Evolutionary conservation across 1,139 yeast genomes (phyloP), one percentile per base, ranked within the genome.

Genomic region (Candida smagusa): DNA sequence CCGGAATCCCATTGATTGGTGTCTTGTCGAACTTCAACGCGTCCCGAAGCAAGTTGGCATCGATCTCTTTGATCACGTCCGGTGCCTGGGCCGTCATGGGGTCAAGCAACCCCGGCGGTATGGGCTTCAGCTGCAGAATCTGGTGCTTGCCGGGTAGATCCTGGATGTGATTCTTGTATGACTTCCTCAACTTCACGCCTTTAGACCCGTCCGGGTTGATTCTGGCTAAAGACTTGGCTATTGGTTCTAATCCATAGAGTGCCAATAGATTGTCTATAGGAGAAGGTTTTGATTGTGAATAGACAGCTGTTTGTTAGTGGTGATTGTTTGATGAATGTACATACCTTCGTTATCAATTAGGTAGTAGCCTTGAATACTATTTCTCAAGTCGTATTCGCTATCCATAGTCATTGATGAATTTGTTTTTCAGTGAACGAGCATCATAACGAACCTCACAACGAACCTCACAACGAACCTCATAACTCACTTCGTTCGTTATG

Each of bases 171-270:
- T 89, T 89, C 59, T 90, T 92, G 64, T 90, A 92, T 0, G 96
- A 87, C 61, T 92, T 92, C 51, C 98, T 74, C 39, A 92, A 72
- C 63, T 92, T 92, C 29, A 88, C 89, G 35, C 96, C 96, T 52
- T 86, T 89, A 1, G 92, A 76, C 0, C 96, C 96, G 49, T 84
- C 94, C 2, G 88, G 82, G 49, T 86, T 89, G n/a, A 84, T 74
- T 52, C 98, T 74, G 2, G 96, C 95, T 34, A 92, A 82, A 5
- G 95, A 81, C 36, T 76, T 68, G 1, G 96, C 87, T 19, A 90
- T 66, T 3, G 73, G 74, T 31, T 76, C 77, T 31, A 92, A 62
- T 0, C 83, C 84, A 51, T 87, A 92, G 21, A 84, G 60, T 26
- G 77, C 63, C 26, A 89, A 72, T 39, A 92, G 66, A 57, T 90